Percentiles rank a stretch among this genome's conserved stretches.
phyloP scores from a whole-genome alignment of 1,284 basidiomycete genomes.

The Anthracocystis setariae region DNA sequence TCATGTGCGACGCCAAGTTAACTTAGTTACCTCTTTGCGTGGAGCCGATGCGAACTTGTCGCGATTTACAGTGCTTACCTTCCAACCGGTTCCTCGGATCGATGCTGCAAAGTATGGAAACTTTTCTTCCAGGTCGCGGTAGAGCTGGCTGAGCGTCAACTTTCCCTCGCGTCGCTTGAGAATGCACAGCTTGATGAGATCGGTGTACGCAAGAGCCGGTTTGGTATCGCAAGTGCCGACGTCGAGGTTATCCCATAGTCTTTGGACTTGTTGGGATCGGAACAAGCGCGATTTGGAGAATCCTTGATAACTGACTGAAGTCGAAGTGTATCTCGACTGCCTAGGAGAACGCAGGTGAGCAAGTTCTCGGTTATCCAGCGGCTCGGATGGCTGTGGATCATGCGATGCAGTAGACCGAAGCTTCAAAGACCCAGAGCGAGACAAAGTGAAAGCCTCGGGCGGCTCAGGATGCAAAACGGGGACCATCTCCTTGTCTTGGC shows the following conservation, averaged over 20 bases:
- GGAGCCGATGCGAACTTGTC: too few relatives aligned
- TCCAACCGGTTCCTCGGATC: constrained; percentile 42
- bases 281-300: constrained; percentile 16
- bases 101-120: constrained; percentile 36
- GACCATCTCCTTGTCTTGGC: too few relatives aligned
- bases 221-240: constrained; percentile 12
- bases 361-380: too few relatives aligned
- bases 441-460: too few relatives aligned
- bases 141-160: constrained; percentile 43
- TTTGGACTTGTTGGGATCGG: constrained; percentile 30
- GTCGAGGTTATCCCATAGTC: constrained; percentile 26
- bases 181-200: constrained; percentile 51
- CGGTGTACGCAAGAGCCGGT: constrained; percentile 34
- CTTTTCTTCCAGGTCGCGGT: constrained; percentile 36
- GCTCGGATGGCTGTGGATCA: too few relatives aligned
- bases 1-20: too few relatives aligned
- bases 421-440: too few relatives aligned
- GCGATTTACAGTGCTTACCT: constrained; percentile 14
- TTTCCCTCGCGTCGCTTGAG: constrained; percentile 34
- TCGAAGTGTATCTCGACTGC: background rate
- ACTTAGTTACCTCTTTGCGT: too few relatives aligned
- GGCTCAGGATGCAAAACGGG: background rate
- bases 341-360: background rate
- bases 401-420: too few relatives aligned
- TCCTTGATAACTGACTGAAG: background rate